phyloP scores from a whole-genome alignment of 2,329 filamentous ascomycete species.

The Periconia digitata region DNA sequence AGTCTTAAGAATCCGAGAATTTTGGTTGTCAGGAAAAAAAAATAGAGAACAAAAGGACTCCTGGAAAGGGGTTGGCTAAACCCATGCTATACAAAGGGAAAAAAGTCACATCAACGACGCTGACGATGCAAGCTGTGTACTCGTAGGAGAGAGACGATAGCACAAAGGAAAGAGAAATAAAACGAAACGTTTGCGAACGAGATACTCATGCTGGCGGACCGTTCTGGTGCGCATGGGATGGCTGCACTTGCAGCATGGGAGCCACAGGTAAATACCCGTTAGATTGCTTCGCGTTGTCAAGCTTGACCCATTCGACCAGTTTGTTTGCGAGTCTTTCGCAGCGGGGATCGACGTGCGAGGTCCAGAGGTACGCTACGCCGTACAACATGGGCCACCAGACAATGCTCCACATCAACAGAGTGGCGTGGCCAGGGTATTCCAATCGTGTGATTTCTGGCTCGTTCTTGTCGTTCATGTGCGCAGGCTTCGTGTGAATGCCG shows the following conservation, averaged over 20 bases:
- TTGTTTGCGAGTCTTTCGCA: slow-evolving; percentile 11
- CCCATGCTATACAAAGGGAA: neutral
- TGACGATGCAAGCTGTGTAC: neutral
- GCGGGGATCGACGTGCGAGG: slow-evolving; percentile 8
- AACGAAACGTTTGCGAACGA: neutral
- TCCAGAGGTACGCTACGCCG: slow-evolving; percentile 7
- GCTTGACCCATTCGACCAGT: slow-evolving; percentile 6
- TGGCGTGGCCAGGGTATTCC: slow-evolving; percentile 7
- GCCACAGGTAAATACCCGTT: slow-evolving; percentile 8
- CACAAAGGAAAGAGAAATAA: neutral
- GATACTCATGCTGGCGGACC: neutral
- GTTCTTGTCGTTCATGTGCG: slow-evolving; percentile 7
- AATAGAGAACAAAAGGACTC: neutral
- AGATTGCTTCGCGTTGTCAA: slow-evolving; percentile 2
- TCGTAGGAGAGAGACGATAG: neutral
- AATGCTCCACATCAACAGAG: slow-evolving; percentile 2
- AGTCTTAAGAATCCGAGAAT: neutral
- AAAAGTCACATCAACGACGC: neutral
- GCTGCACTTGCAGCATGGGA: neutral
- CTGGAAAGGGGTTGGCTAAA: neutral
- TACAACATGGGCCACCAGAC: slow-evolving; percentile 7
- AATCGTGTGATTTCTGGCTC: slow-evolving; percentile 7
- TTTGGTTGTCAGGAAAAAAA: neutral
- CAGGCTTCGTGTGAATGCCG: slow-evolving; percentile 6
- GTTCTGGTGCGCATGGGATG: neutral